Base-by-base conservation (phyloP, 768 basidiomycete species). In the Collybia nuda region DNA sequence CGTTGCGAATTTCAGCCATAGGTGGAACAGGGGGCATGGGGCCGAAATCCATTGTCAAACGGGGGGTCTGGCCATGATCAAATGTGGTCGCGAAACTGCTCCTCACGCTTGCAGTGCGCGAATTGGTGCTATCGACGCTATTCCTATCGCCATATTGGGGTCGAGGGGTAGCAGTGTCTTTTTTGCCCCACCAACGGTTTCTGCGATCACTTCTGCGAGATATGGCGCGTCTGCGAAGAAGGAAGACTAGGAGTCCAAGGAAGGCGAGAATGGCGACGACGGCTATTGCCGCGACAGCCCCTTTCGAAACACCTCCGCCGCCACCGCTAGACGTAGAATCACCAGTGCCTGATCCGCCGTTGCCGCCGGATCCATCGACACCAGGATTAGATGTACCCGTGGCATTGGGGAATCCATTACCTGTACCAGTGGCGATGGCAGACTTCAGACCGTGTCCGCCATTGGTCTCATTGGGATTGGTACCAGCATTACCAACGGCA, bases 31-130 rank as follows among this genome's bases (percentile, higher is more conserved):
- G 65, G 11, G 76, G 79, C 9, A 69, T 53, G 26, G 51, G 52
- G 36, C 56, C 53, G 15, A 69, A 60, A 36, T 64, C 54, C 3
- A 61, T 22, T 15, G 38, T 53, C 38, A 54, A 59, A 21, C 48
- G 64, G 32, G 60, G 66, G 29, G 52, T 60, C n/a, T 47, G 55
- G 9, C 70, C 70, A 18, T 76, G 76, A 47, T 83, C 81, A 57
- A 76, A 73, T n/a, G 75, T 79, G 15, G 85, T 85, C 15, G 75
- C 85, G 45, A 86, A 86, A 66, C 84, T 86, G 64, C 84, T 86
- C 43, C 82, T 73, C 2, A 63, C 61, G 47, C 67, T 67, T 12
- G 47, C 36, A 14, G 53, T 48, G 2, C 53, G 47, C 32, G 58
- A 54, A 23, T 29, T 56, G 24, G 54, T 60, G 40, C 52, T 53